Evolutionary conservation across 1,284 basidiomycete genomes (phyloP).

Genomic region (Tilletia walkeri): DNA sequence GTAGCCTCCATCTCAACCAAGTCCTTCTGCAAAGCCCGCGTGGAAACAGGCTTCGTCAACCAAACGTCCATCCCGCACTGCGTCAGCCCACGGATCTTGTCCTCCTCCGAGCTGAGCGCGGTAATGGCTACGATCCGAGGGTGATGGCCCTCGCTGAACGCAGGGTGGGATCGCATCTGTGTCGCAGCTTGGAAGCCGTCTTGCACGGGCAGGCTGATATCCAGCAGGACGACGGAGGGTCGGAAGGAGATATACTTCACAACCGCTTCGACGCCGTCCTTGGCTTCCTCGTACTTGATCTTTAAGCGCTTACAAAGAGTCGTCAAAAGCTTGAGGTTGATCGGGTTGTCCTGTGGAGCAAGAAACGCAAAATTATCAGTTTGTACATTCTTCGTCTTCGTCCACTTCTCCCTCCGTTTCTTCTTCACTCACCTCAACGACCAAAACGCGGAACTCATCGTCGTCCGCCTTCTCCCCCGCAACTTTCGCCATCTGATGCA

Average conservation of each 20-base stretch:
- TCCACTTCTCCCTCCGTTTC: neutral
- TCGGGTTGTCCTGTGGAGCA: slow-evolving; percentile 34
- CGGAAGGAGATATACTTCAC: slow-evolving; percentile 32
- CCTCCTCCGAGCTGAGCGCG: slow-evolving; percentile 37
- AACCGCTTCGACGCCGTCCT: slow-evolving; percentile 42
- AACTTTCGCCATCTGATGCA: neutral
- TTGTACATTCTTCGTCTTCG: neutral
- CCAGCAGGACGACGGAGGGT: slow-evolving; percentile 42
- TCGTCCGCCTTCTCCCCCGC: slow-evolving; percentile 7
- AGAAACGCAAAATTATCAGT: too few species aligned
- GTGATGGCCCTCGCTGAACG: slow-evolving; percentile 9
- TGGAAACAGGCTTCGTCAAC: slow-evolving; percentile 42
- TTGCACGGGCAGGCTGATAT: slow-evolving; percentile 42
- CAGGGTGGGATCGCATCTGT: slow-evolving; percentile 36
- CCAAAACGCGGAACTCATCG: slow-evolving; percentile 36
- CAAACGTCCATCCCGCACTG: slow-evolving; percentile 42
- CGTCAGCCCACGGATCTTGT: slow-evolving; percentile 36
- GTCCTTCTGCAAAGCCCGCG: slow-evolving; percentile 19
- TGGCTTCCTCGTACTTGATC: slow-evolving; percentile 34
- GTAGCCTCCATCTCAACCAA: slow-evolving; percentile 20
- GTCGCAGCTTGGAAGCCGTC: slow-evolving; percentile 43
- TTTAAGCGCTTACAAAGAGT: slow-evolving; percentile 33
- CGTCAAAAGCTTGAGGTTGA: slow-evolving; percentile 44
- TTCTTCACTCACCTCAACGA: slow-evolving; percentile 29
- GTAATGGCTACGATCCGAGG: slow-evolving; percentile 43